Percentiles rank a stretch among this genome's conserved stretches.
These are phyloP conservation scores for Sclerotinia sclerotiorum DNA, from an alignment of 2,329 filamentous ascomycete genomes.

Conservation along the genomic window DNA sequence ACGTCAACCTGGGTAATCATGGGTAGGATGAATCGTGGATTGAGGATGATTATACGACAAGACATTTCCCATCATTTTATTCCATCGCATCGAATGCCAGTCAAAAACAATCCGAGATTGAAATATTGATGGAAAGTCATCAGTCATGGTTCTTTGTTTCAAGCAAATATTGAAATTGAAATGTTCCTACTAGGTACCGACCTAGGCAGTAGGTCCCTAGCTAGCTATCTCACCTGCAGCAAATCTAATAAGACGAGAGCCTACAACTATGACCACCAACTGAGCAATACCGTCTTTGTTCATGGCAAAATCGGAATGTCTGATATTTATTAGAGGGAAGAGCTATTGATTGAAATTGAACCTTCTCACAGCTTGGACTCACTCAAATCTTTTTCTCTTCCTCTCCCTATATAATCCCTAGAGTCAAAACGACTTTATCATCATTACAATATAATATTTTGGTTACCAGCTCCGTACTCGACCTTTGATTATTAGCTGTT, in stretches of 20 bases:
- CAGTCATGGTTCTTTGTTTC: no score
- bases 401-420: neutral
- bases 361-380: constrained; percentile 8
- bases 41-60: no score
- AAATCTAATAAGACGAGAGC: neutral
- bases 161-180: no score
- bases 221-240: neutral
- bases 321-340: neutral
- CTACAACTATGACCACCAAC: neutral
- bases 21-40: no score
- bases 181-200: no score
- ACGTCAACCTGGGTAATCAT: no score
- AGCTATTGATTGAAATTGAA: constrained; percentile 5
- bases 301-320: neutral
- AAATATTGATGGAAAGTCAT: no score
- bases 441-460: neutral
- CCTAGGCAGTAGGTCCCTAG: no score
- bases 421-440: no score
- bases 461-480: neutral
- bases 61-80: no score
- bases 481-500: neutral
- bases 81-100: no score
- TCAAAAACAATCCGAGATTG: no score
- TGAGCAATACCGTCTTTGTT: constrained; percentile 1
- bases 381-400: neutral